Conservation (phyloP, 805 yeast species). For the Zygotorulaspora sp. region DNA sequence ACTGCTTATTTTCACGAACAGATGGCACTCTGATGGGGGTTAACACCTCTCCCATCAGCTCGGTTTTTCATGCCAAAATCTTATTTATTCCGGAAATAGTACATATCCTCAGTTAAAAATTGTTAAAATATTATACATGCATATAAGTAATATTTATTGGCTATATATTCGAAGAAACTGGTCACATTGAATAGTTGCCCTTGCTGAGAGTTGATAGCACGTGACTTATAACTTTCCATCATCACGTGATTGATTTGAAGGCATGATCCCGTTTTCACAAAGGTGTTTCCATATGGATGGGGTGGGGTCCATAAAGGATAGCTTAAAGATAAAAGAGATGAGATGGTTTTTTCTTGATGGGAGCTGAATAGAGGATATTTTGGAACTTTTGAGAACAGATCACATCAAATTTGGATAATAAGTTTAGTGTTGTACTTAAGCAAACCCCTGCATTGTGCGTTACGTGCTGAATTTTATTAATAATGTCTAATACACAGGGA, state of each 20-base stretch:
- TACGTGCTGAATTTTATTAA: no score
- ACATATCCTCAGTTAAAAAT: background rate
- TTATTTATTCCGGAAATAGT: constrained; percentile 1
- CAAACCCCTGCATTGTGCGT: no score
- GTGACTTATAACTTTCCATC: no score
- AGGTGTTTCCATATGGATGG: background rate
- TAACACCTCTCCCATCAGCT: background rate
- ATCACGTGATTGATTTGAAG: background rate
- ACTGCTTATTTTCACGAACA: no score
- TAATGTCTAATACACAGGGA: constrained; percentile 1
- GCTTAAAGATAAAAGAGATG: background rate
- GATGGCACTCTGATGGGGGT: background rate
- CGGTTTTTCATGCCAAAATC: background rate
- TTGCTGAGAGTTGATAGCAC: no score
- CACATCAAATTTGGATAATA: no score
- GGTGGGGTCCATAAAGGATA: background rate
- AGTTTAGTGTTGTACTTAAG: no score
- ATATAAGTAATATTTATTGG: background rate
- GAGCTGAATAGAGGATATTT: no score
- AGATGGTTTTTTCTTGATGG: background rate
- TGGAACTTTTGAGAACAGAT: no score
- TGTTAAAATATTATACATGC: background rate
- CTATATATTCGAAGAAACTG: no score
- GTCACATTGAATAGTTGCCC: no score
- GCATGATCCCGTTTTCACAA: no score